Evolutionary conservation across 108 stramenopile species (phyloP), one percentile per base, ranked within the genome.

Genomic region (Fistulifera solaris): DNA sequence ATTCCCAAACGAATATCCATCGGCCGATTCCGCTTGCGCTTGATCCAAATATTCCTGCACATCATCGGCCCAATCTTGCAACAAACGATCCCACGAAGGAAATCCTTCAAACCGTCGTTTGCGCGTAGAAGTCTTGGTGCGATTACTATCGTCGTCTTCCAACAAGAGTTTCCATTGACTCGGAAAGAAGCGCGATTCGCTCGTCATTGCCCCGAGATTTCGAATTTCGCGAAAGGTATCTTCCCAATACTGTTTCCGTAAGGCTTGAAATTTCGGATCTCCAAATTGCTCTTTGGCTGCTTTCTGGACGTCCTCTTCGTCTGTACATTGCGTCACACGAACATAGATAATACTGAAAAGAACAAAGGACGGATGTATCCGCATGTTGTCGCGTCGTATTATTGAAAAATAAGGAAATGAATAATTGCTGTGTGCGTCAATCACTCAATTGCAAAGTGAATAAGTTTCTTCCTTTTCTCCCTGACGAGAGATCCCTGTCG

Each of bases 1-100:
- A 24, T 40, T 63, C 0, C 68, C 56, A 52, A 76, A 52, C 14
- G 69, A 54, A 56, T 76, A 76, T 35, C 71, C 68, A 41, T 60
- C 61, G 17, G 41, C 52, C 26, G 35, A 45, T 43, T 85, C 78
- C 12, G 46, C 52, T 52, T 72, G 73, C 0, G 65, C 56, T 38
- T 58, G 55, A 2, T 70, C 65, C 31, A 87, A 43, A 55, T 88
- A 84, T 7, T 68, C 61, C 19, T 81, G 72, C 15, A 84, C 71
- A 48, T 88, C 87, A 18, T 88, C 87, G 14, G 70, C 73, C 87
- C 82, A 84, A 40, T 88, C 69, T 39, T 84, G 80, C 4, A 88
- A 59, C 48, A 70, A 54, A 26, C 72, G 81, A 19, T 88, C 87
- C 87, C 87, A 88, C 1, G 77, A 74, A 27, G 64, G 54, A 50